phyloP scores from a whole-genome alignment of 805 yeast genomes.

The Candida michaelii region DNA sequence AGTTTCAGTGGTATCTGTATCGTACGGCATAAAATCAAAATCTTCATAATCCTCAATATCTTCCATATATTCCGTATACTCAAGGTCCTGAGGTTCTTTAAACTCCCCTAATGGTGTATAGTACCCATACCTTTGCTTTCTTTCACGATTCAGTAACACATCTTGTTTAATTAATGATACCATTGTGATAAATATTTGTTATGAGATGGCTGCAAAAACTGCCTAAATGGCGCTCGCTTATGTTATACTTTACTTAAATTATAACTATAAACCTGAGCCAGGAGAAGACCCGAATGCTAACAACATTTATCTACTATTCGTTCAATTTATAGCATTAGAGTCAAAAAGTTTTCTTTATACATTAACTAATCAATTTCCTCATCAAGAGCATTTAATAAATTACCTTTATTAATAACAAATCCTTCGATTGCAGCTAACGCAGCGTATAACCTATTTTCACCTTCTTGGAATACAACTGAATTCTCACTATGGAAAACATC shows the following conservation, averaged over 20 bases:
- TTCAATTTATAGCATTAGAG: too few relatives aligned
- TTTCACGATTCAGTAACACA: too few relatives aligned
- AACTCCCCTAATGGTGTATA: background rate
- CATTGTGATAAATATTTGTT: too few relatives aligned
- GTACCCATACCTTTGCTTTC: background rate
- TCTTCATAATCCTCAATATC: background rate
- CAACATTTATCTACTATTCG: too few relatives aligned
- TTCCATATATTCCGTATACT: too few relatives aligned
- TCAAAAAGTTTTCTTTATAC: conserved; percentile 4
- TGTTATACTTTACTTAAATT: too few relatives aligned
- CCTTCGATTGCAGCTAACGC: conserved; percentile 93
- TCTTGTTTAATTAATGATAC: too few relatives aligned
- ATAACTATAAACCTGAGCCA: too few relatives aligned
- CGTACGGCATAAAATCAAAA: background rate
- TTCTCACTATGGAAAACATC: conserved; percentile 80
- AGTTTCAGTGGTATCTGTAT: background rate
- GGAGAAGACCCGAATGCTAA: too few relatives aligned
- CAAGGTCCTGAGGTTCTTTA: background rate
- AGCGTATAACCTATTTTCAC: conserved; percentile 93
- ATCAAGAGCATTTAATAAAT: conserved; percentile 29
- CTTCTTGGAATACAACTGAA: conserved; percentile 91
- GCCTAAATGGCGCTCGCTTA: too few relatives aligned
- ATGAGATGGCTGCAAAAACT: too few relatives aligned
- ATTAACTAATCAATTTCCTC: conserved; percentile 5
- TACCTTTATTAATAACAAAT: conserved; percentile 82